Conservation (phyloP, 305 asterid genomes). For the Ruellia speciosa region DNA sequence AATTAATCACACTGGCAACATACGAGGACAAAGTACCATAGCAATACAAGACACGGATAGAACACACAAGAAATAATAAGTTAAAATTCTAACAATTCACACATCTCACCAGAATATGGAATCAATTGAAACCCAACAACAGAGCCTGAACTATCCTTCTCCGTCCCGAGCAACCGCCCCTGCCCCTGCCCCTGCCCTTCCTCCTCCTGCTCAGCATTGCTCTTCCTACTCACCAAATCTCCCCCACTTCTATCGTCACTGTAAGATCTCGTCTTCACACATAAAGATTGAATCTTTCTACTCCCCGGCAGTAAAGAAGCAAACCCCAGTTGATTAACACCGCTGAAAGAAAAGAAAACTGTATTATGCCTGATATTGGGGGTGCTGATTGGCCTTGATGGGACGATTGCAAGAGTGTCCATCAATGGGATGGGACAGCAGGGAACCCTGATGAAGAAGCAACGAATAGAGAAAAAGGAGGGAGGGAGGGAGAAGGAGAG, state of each 20-base stretch:
- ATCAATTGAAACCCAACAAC: conserved; percentile 58
- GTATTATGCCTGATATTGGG: conserved; percentile 12
- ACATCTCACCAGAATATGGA: conserved; percentile 51
- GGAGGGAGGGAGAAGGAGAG: not conserved
- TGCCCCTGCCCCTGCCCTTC: conserved; percentile 32
- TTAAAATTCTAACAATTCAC: not conserved
- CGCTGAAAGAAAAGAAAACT: conserved; percentile 14
- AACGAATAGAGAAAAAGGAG: conserved; percentile 17
- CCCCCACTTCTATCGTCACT: conserved; percentile 20
- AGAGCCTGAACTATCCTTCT: conserved; percentile 52
- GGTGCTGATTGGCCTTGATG: conserved; percentile 19
- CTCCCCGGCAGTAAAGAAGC: conserved; percentile 25
- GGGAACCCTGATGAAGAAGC: conserved; percentile 21
- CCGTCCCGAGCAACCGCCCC: conserved; percentile 39
- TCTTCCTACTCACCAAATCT: conserved; percentile 22
- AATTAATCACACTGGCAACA: not conserved
- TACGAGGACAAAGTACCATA: no score
- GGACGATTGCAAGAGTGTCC: conserved; percentile 30
- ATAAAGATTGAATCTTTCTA: conserved; percentile 28
- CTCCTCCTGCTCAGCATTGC: conserved; percentile 25
- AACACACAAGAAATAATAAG: not conserved
- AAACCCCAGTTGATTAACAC: conserved; percentile 39
- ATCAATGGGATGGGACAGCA: conserved; percentile 17
- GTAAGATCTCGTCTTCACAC: conserved; percentile 26
- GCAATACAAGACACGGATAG: not conserved